These are phyloP conservation scores for Talaromyces proteolyticus DNA, from an alignment of 495 filamentous ascomycete species.

Conservation along the genomic window DNA sequence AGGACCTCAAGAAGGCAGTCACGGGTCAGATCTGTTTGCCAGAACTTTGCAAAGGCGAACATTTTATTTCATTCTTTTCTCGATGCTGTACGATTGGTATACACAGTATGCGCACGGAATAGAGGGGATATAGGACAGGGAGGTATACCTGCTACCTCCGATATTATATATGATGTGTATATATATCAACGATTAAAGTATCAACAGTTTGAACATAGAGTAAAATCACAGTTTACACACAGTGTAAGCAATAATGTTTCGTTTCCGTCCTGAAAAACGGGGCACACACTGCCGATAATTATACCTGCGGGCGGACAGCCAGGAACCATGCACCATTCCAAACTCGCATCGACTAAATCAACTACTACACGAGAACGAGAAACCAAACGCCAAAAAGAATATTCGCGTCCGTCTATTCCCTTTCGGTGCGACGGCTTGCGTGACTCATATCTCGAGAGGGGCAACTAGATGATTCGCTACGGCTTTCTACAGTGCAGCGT, in stretches of 20 bases:
- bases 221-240: neutral
- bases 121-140: neutral
- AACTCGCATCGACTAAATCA: neutral
- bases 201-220: no score
- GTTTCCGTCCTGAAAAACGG: neutral
- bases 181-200: no score
- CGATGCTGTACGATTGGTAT: neutral
- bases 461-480: neutral
- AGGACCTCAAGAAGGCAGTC: constrained; percentile 32
- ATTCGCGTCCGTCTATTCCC: no score
- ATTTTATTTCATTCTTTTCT: constrained; percentile 3
- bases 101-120: no score
- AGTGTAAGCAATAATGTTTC: neutral
- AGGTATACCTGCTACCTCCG: constrained; percentile 1
- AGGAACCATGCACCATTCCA: neutral
- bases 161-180: no score
- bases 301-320: neutral
- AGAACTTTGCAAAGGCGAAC: constrained; percentile 40
- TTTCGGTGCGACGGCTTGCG: neutral
- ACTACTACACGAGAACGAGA: neutral
- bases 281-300: neutral
- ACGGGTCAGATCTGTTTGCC: constrained; percentile 39
- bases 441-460: neutral
- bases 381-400: no score
- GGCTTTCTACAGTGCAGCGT: no score